Evolutionary conservation across 345 rosid genomes (phyloP), one percentile per base, ranked within the genome.

Genomic region (Cochlearia excelsa): DNA sequence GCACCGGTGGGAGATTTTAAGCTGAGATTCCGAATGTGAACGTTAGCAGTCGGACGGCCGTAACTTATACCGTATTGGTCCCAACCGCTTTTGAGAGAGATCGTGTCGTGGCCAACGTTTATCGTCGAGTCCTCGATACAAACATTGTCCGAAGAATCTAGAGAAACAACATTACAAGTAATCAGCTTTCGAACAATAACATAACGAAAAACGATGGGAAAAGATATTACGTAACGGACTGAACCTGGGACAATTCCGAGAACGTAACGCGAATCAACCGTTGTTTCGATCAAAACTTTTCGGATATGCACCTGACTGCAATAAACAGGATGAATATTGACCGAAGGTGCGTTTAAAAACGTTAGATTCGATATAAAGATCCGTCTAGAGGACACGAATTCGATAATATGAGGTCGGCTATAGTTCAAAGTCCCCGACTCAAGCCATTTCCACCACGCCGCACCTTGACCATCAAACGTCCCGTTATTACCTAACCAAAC

Each of bases 41-140:
- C 79, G 4, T 78, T 47, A 1, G 67, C 70, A 39, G 97, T 85
- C 9, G 90, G 83, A 58, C 83, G 79, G 26, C 80, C 79, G 54
- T 80, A 92, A 30, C 83, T 71, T 35, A 88, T 88, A 7, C 98
- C 96, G 30, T 92, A 86, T 63, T 86, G 91, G 30, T 92, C 98
- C 98, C 98, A 92, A 34, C 98, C 98, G 61, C 96, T 88, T 72
- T 92, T 92, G 38, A 92, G 83, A 49, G 93, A 49, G 16, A 92
- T 69, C 0, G 95, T 76, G 46, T 92, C 96, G 41, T 92, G 76
- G 16, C 97, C 98, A 49, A 78, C 82, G 40, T 68, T 68, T 29
- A 92, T 79, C 58, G 64, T 80, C 75, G 90, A 83, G 65, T 82
- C 90, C 75, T 92, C 89, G 3, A 92, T 81, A 76, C 99, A 92